Evolutionary conservation across 2,329 filamentous ascomycete genomes (phyloP), one percentile per base, ranked within the genome.

Genomic region (Fusarium praegraminearum): DNA sequence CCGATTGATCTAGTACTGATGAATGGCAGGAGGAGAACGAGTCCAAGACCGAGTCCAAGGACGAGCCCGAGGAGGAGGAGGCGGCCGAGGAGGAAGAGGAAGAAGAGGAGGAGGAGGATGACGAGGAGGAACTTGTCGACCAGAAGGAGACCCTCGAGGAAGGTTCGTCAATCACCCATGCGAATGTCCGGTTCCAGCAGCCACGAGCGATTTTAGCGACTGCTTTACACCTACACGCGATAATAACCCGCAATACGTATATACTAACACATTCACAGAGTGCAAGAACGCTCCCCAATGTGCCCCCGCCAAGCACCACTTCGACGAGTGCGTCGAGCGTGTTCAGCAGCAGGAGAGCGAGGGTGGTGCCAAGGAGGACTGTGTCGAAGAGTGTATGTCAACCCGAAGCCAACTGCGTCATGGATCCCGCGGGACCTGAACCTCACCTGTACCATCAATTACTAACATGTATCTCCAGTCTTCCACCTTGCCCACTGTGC

Each of bases 401-500:
- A 56, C 35, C 51, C 46, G 18, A 32, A 54, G 24, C 52, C 52
- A 49, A 41, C 56, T 53, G 49, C 50, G 57, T 57, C 55, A 61
- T 64, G 60, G 61, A 57, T 30, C 26, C 47, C 24, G n/a, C 16
- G 30, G 46, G 26, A 49, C 50, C 50, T n/a, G 41, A 41, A 49
- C 51, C 28, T 30, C 43, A 20, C 35, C 46, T 28, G 30, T 26
- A 28, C 26, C 24, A 51, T 44, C 51, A 46, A 36, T 43, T 58
- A 16, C 72, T 75, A 64, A 75, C 61, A 33, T 54, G 11, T 16
- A 54, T 33, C 26, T 33, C 30, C 38, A 98, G 95, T 98, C 87
- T 99, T 99, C 92, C 95, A 99, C 84, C 93, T 99, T 77, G 91
- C 93, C 77, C 96, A 98, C 88, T 99, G 96, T 86, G 93, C 95